Evolutionary conservation across 768 basidiomycete genomes (phyloP).

Genomic region (Tulasnella sp.): DNA sequence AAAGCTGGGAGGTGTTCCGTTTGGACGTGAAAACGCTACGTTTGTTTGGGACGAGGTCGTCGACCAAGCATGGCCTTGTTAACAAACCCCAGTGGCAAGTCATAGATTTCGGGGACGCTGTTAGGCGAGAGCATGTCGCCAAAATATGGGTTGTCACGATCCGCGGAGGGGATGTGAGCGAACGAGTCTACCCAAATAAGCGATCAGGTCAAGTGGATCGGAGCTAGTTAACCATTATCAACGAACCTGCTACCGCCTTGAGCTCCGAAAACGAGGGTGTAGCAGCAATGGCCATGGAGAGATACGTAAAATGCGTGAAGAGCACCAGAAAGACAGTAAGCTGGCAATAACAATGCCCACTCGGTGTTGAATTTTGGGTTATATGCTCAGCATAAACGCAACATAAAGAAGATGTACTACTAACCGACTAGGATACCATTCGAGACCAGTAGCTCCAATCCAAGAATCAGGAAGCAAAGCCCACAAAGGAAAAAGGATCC

Average conservation of each 20-base stretch:
- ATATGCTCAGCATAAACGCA: no score
- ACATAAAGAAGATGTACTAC: no score
- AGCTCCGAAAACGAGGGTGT: constrained; percentile 61
- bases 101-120: constrained; percentile 55
- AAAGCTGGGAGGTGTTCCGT: no score
- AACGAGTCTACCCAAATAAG: constrained; percentile 36
- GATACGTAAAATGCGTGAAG: constrained; percentile 65
- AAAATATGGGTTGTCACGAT: constrained; percentile 33
- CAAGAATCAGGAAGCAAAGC: constrained; percentile 61
- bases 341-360: constrained; percentile 72
- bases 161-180: constrained; percentile 36
- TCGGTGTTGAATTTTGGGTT: constrained; percentile 56
- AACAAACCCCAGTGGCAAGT: constrained; percentile 70
- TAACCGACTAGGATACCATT: constrained; percentile 83
- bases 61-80: constrained; percentile 52
- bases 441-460: constrained; percentile 51
- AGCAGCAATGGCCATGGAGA: constrained; percentile 53
- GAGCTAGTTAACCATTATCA: neutral
- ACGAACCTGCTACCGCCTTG: constrained; percentile 52
- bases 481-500: constrained; percentile 64
- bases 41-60: neutral
- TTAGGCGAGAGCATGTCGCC: constrained; percentile 31
- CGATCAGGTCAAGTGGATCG: neutral
- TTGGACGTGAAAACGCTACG: no score
- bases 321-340: constrained; percentile 63